Evolutionary conservation across 345 rosid species (phyloP).

Genomic region (Eucalyptus marginata): DNA sequence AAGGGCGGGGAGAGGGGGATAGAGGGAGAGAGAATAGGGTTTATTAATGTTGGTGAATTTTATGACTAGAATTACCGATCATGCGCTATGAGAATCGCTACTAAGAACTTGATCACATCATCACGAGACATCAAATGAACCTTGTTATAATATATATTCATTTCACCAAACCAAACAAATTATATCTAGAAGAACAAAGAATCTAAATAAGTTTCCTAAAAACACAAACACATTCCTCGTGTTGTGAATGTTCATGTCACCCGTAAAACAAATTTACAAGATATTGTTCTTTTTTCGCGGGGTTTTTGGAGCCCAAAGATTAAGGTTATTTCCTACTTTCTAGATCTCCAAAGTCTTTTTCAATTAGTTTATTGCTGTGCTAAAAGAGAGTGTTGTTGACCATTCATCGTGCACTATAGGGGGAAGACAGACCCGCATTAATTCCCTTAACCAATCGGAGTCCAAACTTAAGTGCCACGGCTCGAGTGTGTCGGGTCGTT

Average conservation of each 20-base stretch:
- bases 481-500: background rate
- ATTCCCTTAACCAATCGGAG: background rate
- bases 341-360: background rate
- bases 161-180: background rate
- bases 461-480: background rate
- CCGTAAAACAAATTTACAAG: background rate
- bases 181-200: background rate
- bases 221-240: background rate
- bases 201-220: background rate
- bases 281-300: background rate
- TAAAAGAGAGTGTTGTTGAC: background rate
- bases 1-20: background rate
- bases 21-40: background rate
- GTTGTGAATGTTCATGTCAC: background rate
- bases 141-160: background rate
- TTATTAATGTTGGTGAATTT: background rate
- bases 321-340: background rate
- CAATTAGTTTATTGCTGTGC: background rate
- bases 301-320: background rate
- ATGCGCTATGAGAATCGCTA: background rate
- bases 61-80: background rate
- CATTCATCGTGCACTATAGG: background rate
- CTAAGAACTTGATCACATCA: background rate
- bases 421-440: background rate
- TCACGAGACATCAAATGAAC: background rate